Conservation (phyloP, 768 basidiomycete genomes). For the button mushroom (Agaricus bisporus) region DNA sequence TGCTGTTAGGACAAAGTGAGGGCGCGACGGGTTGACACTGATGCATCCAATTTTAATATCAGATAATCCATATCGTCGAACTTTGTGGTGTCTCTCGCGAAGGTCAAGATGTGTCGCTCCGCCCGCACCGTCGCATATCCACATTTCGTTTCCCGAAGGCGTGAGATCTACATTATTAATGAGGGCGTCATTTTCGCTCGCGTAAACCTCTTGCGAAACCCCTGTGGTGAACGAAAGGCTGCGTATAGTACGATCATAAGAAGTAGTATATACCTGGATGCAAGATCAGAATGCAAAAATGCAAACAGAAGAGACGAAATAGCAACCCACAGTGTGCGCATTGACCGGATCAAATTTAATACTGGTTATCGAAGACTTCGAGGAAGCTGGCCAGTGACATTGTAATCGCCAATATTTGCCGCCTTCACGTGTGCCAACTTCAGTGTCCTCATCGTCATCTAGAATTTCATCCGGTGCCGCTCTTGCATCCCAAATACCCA, state of each 20-base stretch:
- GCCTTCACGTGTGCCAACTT: conserved; percentile 40
- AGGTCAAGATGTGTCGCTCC: conserved; percentile 74
- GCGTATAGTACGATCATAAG: conserved; percentile 79
- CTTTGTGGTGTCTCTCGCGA: conserved; percentile 51
- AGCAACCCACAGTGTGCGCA: conserved; percentile 54
- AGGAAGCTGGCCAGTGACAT: conserved; percentile 76
- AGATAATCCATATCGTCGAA: conserved; percentile 58
- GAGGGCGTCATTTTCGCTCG: conserved; percentile 47
- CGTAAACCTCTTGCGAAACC: conserved; percentile 62
- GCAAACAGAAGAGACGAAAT: neutral
- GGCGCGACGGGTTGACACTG: conserved; percentile 69
- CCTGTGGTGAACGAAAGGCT: conserved; percentile 67
- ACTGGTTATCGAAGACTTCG: conserved; percentile 74
- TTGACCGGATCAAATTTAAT: conserved; percentile 75
- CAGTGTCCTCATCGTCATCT: conserved; percentile 57
- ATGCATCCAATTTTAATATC: conserved; percentile 73
- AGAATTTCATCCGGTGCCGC: conserved; percentile 58
- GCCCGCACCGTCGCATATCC: conserved; percentile 73
- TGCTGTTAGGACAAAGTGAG: conserved; percentile 64
- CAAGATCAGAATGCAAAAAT: conserved; percentile 1
- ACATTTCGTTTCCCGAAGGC: conserved; percentile 70
- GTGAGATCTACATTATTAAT: conserved; percentile 69
- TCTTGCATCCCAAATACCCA: conserved; percentile 84
- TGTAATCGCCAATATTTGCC: conserved; percentile 80
- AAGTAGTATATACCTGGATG: conserved; percentile 66